Conservation (phyloP, 257 asterid genomes). For the Leptodermis oblonga region DNA sequence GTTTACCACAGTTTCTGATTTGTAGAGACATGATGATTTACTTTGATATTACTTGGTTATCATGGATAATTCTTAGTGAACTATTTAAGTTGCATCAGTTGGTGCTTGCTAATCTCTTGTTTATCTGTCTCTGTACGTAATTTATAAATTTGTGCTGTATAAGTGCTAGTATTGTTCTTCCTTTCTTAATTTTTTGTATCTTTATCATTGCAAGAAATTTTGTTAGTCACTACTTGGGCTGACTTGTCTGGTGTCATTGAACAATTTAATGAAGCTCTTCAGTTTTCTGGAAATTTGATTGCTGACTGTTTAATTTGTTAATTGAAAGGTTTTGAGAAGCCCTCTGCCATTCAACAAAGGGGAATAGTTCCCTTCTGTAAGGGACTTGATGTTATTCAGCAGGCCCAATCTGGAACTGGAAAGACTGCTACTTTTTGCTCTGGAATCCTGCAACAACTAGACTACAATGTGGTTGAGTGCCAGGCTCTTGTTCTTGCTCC, state of each 20-base stretch:
- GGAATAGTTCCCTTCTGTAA: slow-evolving; percentile 49
- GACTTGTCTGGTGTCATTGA: not conserved
- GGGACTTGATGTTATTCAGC: slow-evolving; percentile 48
- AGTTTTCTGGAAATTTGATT: not conserved
- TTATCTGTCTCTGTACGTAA: not conserved
- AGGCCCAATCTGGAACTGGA: slow-evolving; percentile 51
- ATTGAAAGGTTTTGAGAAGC: slow-evolving; percentile 45
- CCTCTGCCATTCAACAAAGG: slow-evolving; percentile 49
- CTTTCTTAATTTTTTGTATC: too few species aligned
- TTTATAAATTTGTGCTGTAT: too few species aligned
- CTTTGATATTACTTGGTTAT: not conserved
- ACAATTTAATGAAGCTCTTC: too few species aligned
- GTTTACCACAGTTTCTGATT: too few species aligned
- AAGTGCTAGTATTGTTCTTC: not conserved
- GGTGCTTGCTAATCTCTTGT: not conserved
- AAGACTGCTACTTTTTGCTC: slow-evolving; percentile 47
- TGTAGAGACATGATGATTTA: too few species aligned
- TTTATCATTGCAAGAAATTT: not conserved
- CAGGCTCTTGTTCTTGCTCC: slow-evolving; percentile 51
- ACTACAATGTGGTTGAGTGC: slow-evolving; percentile 33
- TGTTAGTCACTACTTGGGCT: not conserved
- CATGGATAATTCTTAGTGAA: not conserved
- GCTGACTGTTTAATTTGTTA: not conserved
- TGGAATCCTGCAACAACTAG: slow-evolving; percentile 46
- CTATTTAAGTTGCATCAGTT: not conserved